These are phyloP conservation scores for Colletotrichum siamense DNA, from an alignment of 2,329 filamentous ascomycete genomes.

Conservation along the genomic window DNA sequence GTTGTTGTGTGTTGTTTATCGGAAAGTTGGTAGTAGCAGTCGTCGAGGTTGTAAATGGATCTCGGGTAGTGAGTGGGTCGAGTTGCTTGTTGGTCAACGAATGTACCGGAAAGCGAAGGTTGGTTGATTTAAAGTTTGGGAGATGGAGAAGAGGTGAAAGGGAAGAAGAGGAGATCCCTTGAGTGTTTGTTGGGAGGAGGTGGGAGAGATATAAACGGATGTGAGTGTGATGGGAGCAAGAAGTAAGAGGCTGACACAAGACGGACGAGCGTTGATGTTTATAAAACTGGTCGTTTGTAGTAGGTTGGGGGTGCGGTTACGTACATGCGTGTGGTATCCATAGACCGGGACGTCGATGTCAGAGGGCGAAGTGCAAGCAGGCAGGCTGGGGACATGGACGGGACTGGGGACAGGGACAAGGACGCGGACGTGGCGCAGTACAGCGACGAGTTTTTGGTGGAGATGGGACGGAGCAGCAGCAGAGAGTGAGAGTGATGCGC, in stretches of 20 bases:
- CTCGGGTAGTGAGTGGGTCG: background rate
- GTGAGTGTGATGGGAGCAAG: constrained; percentile 7
- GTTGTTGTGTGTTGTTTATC: constrained; percentile 30
- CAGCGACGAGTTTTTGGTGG: constrained; percentile 3
- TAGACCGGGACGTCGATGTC: background rate
- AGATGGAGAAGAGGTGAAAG: background rate
- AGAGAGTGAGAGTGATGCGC: background rate
- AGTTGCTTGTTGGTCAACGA: background rate
- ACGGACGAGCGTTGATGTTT: constrained; percentile 19
- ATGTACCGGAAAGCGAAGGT: background rate
- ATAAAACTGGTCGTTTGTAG: constrained; percentile 14
- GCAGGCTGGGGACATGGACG: background rate
- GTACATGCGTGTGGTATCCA: background rate
- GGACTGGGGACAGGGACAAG: constrained; percentile 7
- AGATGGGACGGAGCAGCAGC: constrained; percentile 9
- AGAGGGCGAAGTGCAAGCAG: constrained; percentile 6
- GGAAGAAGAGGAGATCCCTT: background rate
- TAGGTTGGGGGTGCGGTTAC: background rate
- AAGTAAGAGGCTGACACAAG: background rate
- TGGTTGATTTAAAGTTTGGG: background rate
- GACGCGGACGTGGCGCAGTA: constrained; percentile 21
- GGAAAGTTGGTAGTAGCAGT: background rate
- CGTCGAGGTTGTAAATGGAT: background rate
- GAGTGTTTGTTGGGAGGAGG: background rate
- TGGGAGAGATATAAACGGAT: background rate